Percentiles rank a stretch among this genome's conserved stretches.
Conservation (phyloP, 2,329 filamentous ascomycete species). For the Neocatenulostroma microsporum region DNA sequence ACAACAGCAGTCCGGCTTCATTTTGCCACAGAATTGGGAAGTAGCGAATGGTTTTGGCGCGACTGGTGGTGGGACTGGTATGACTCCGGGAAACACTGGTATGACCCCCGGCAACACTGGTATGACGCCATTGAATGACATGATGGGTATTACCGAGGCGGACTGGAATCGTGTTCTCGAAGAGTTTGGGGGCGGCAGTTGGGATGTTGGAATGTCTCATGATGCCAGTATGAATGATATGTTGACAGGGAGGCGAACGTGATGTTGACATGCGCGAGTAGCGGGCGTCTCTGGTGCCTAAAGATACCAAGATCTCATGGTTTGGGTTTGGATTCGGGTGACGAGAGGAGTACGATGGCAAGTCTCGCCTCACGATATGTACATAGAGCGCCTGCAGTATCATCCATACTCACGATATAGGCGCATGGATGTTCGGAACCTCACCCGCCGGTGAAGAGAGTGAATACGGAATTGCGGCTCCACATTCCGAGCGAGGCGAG, state of each 20-base stretch:
- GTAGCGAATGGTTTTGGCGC: conserved; percentile 2
- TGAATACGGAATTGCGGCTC: too few species aligned
- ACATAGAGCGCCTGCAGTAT: too few species aligned
- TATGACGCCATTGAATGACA: conserved; percentile 16
- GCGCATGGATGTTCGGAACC: too few species aligned
- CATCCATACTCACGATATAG: too few species aligned
- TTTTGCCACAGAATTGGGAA: conserved; percentile 14
- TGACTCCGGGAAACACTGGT: conserved; percentile 13
- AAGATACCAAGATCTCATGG: too few species aligned
- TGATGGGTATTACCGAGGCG: conserved; percentile 25
- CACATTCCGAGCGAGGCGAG: too few species aligned
- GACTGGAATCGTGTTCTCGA: conserved; percentile 27
- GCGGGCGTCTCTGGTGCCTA: too few species aligned
- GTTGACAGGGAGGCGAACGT: not conserved
- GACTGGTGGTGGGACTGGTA: conserved; percentile 9
- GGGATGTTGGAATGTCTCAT: conserved; percentile 2
- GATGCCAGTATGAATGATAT: not conserved
- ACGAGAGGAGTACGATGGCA: too few species aligned
- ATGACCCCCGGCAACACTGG: conserved; percentile 9
- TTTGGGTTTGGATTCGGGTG: too few species aligned
- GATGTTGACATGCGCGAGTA: too few species aligned
- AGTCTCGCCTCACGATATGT: too few species aligned
- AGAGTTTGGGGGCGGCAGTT: conserved; percentile 10
- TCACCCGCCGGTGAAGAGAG: too few species aligned
- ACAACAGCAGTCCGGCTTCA: conserved; percentile 16